Conservation (phyloP, 148 eudicot genomes). For the Cornus kousa region DNA sequence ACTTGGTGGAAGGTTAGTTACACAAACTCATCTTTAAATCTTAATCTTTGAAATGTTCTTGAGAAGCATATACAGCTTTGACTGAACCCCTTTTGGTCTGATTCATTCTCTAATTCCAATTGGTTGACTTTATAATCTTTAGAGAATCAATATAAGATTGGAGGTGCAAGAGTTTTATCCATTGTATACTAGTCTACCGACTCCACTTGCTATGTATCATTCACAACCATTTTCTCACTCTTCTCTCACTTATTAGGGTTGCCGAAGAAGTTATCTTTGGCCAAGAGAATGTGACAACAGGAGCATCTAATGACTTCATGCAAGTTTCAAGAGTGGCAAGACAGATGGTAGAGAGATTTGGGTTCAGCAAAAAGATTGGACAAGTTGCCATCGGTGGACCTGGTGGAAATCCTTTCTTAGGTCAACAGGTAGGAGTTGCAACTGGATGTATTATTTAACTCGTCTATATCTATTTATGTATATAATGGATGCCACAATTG, state of each 20-base stretch:
- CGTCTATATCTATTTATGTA: too few species aligned
- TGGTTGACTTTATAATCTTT: background rate
- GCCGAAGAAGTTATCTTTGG: slow-evolving; percentile 99
- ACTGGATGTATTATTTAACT: background rate
- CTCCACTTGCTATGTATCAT: background rate
- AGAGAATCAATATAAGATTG: background rate
- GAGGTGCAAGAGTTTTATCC: background rate
- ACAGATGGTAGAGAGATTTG: slow-evolving; percentile 99
- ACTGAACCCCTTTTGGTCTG: background rate
- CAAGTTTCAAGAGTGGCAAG: slow-evolving; percentile 99
- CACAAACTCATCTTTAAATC: background rate
- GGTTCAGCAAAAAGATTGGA: slow-evolving; percentile 98
- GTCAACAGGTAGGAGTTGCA: slow-evolving; percentile 65
- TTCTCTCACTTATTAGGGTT: slow-evolving; percentile 43
- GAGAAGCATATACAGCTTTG: background rate
- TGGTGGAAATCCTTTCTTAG: slow-evolving; percentile 97
- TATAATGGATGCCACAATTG: background rate
- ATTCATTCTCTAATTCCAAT: background rate
- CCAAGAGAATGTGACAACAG: slow-evolving; percentile 94
- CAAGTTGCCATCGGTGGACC: slow-evolving; percentile 88
- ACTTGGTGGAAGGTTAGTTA: slow-evolving; percentile 89
- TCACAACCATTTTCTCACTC: background rate
- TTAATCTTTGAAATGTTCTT: too few species aligned
- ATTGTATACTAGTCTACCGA: background rate
- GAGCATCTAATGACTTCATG: slow-evolving; percentile 98